Evolutionary conservation across 108 stramenopile species (phyloP).

Genomic region (Cylindrotheca fusiformis): DNA sequence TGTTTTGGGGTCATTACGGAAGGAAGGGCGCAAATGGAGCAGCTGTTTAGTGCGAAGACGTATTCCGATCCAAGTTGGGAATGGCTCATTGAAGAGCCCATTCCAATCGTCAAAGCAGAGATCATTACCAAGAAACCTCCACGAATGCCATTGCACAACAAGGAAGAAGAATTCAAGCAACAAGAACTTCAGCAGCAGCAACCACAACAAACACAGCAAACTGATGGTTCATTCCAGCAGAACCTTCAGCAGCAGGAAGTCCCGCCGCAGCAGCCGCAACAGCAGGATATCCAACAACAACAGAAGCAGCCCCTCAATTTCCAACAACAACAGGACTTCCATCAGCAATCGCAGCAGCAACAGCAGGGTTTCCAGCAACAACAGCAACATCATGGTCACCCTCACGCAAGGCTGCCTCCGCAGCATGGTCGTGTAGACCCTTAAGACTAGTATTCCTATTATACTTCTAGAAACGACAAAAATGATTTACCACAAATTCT

Average conservation of each 20-base stretch:
- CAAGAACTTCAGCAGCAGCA: too few species aligned
- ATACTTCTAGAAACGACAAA: too few species aligned
- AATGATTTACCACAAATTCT: too few species aligned
- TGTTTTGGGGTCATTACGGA: slow-evolving; percentile 73
- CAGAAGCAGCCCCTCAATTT: background rate
- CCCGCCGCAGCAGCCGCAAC: background rate
- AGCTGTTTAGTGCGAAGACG: slow-evolving; percentile 1
- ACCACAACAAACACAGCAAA: too few species aligned
- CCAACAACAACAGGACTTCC: background rate
- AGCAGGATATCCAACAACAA: background rate
- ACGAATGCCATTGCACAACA: background rate
- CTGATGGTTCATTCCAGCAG: too few species aligned
- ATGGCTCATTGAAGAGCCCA: slow-evolving; percentile 30
- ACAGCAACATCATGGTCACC: background rate
- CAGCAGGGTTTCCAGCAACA: background rate
- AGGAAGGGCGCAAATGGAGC: slow-evolving; percentile 1
- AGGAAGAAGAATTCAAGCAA: background rate
- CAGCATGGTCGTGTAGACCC: background rate
- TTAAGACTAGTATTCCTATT: too few species aligned
- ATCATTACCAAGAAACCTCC: slow-evolving; percentile 38
- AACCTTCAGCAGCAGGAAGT: too few species aligned
- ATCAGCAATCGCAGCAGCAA: background rate
- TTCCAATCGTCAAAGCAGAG: slow-evolving; percentile 32
- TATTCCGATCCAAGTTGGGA: slow-evolving; percentile 31
- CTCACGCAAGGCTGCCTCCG: background rate